Evolutionary conservation across 1,284 basidiomycete genomes (phyloP).

Genomic region (Boletus nobilissimus): DNA sequence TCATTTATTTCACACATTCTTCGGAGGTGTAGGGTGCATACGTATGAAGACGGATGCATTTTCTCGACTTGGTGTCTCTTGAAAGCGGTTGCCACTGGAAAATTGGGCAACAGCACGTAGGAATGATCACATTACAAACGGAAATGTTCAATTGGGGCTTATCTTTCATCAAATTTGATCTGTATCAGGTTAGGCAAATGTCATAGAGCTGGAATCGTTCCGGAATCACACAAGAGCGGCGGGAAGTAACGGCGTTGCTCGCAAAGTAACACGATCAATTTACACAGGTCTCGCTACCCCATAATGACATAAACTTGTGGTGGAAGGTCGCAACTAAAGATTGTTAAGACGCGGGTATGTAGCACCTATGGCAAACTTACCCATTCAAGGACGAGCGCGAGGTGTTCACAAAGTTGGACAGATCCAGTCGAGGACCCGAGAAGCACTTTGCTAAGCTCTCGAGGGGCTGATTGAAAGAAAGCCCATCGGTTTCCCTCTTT

Average conservation of each 20-base stretch:
- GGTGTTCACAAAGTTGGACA: background rate
- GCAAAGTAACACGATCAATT: background rate
- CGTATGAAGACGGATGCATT: too few relatives aligned
- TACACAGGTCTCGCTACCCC: background rate
- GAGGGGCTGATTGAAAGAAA: background rate
- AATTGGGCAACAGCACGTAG: too few relatives aligned
- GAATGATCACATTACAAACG: too few relatives aligned
- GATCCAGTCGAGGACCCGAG: background rate
- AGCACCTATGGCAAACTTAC: background rate
- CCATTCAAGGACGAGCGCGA: background rate
- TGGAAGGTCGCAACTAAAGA: background rate
- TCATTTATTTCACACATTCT: too few relatives aligned
- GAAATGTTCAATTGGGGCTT: too few relatives aligned
- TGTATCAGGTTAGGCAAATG: too few relatives aligned
- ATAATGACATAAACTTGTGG: too few relatives aligned
- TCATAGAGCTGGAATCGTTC: too few relatives aligned
- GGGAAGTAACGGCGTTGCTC: background rate
- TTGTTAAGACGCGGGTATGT: background rate
- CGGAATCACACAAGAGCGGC: background rate
- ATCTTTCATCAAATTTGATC: too few relatives aligned
- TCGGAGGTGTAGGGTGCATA: too few relatives aligned
- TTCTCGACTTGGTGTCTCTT: too few relatives aligned
- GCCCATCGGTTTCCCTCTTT: background rate
- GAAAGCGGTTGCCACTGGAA: too few relatives aligned
- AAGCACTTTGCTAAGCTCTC: background rate